Evolutionary conservation across 202 grass and related monocot genomes (phyloP), one percentile per base, ranked within the genome.

Genomic region (Carex arenaria): DNA sequence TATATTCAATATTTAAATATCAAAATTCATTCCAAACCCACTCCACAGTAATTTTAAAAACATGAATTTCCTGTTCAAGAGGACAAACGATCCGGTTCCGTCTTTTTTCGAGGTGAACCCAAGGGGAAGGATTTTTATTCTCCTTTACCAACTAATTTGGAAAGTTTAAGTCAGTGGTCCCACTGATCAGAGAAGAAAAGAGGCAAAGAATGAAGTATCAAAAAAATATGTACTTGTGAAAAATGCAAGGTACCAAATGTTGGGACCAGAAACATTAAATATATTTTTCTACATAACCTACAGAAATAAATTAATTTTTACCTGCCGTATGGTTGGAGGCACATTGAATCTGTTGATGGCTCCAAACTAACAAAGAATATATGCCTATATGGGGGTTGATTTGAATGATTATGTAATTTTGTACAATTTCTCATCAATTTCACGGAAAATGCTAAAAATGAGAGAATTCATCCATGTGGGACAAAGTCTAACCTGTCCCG

Each of bases 191-290:
- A 0, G 6, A 49, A n/a, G 9, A 78, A 3, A 67, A 10, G 60
- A 51, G 19, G 78, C 36, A 65, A 81, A 64, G 59, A 81, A 81
- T 81, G 76, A 49, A 77, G 19, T 30, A 45, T 45, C 8, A 2
- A 45, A 45, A 0, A 42, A 42, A 1, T 45, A 71, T 14, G 38
- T 0, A 10, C 52, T 36, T 64, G 17, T 80, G 31, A 34, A 64
- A 80, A 23, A 40, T 80, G 78, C 30, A 80, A 80, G 59, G n/a
- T 64, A 80, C 20, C 55, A 80, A 80, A 43, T 61, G 12, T 34
- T 34, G 72, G 13, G 34, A 80, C 20, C 78, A 80, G 17, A n/a
- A n/a, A 18, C n/a, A 80, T 80, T 64, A 45, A 80, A 80, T 1
- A 26, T 30, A 65, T 26, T 18, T 72, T 9, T 45, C 2, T 45